These are phyloP conservation scores for Scedosporium boydii DNA, from an alignment of 2,329 filamentous ascomycete species.

Conservation along the genomic window DNA sequence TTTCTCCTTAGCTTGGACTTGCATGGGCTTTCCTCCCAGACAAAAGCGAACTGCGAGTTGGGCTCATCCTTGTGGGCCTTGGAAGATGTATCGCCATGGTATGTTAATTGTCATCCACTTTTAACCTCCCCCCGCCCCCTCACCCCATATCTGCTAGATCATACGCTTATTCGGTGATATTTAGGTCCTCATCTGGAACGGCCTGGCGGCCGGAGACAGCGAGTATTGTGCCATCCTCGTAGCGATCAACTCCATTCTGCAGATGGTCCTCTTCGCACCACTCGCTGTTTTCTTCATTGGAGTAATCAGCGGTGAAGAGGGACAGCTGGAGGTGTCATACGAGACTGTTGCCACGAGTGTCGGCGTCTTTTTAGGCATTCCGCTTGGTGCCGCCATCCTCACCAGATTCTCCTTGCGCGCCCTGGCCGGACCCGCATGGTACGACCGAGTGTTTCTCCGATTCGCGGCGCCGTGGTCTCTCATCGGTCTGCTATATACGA, in stretches of 20 bases:
- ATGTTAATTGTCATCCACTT: slow-evolving; percentile 10
- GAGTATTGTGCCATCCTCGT: slow-evolving; percentile 81
- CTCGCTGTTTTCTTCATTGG: slow-evolving; percentile 60
- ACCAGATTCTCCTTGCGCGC: slow-evolving; percentile 56
- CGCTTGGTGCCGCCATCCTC: slow-evolving; percentile 67
- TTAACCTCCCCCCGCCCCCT: too few species aligned
- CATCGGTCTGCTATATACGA: slow-evolving; percentile 78
- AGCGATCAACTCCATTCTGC: slow-evolving; percentile 64
- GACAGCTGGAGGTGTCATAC: slow-evolving; percentile 40
- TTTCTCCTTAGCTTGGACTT: slow-evolving; percentile 42
- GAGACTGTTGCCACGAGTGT: slow-evolving; percentile 67
- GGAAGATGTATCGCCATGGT: slow-evolving; percentile 88
- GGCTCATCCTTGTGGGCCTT: slow-evolving; percentile 73
- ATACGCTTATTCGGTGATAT: too few species aligned
- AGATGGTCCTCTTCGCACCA: slow-evolving; percentile 65
- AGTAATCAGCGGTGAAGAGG: slow-evolving; percentile 47
- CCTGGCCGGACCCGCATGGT: slow-evolving; percentile 48
- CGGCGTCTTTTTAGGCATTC: slow-evolving; percentile 76
- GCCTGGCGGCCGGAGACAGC: slow-evolving; percentile 58
- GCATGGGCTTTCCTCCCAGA: slow-evolving; percentile 61
- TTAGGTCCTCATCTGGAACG: slow-evolving; percentile 58
- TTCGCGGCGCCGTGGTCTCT: slow-evolving; percentile 65
- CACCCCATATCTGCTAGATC: not conserved
- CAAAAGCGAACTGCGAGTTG: slow-evolving; percentile 46
- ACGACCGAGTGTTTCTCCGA: slow-evolving; percentile 60